Evolutionary conservation across 1,139 yeast genomes (phyloP), one percentile per base, ranked within the genome.

Genomic region (Saccharomycopsis hybrid): DNA sequence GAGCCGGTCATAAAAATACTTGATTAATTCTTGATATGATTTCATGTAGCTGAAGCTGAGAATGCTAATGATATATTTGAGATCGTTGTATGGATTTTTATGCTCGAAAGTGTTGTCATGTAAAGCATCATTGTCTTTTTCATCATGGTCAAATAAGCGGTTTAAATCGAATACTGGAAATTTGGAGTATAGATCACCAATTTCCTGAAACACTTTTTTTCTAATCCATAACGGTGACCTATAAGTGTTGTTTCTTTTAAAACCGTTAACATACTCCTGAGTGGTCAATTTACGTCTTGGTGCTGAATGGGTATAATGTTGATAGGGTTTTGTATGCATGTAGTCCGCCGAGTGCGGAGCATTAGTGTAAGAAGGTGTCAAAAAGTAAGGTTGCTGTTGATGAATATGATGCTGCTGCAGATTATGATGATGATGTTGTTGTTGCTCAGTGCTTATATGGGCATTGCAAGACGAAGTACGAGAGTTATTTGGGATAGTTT

Each of bases 1-100:
- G 9, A 53, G 39, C 37, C 55, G 32, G 31, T 51, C 54, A 41
- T 53, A 53, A 33, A 53, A 49, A 40, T 53, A 53, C 36, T 51
- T 51, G 45, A 53, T 46, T 25, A 53, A 37, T 31, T 50, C 54
- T 39, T 51, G 55, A 39, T 51, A 53, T 24, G 47, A 41, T 33
- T 51, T 51, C 52, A 50, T 53, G 31, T 51, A 50, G 37, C 48
- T 48, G 40, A 53, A 53, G 13, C 51, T 45, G 8, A 53, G 32
- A 32, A 48, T 46, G 18, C 44, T 45, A 28, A 53, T 38, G 31
- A 48, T 43, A 29, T 47, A 33, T 18, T 46, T 30, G 29, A 53
- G 43, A 29, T 50, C 52, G 9, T 27, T 32, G 33, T 44, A 37
- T 11, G 46, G 35, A 2, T 41, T 32, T 11, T 31, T 35, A 8